Percentiles rank a stretch among this genome's conserved stretches.
These are phyloP conservation scores for Diaporthe batatas DNA, from an alignment of 2,329 filamentous ascomycete species.

Conservation along the genomic window DNA sequence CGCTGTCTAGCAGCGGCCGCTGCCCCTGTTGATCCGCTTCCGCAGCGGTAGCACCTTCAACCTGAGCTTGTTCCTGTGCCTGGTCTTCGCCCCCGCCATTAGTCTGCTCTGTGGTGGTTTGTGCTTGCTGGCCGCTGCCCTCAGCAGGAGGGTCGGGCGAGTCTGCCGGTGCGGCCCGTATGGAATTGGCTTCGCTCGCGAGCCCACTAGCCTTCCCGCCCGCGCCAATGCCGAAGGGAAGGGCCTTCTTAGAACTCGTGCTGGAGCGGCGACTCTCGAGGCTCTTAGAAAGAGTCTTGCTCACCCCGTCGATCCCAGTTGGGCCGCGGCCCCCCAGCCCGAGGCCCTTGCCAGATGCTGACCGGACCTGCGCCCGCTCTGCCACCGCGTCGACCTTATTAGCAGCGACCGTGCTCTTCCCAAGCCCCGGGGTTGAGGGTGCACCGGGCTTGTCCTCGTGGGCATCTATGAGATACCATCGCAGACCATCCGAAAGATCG, in stretches of 20 bases:
- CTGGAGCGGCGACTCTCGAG: slow-evolving; percentile 93
- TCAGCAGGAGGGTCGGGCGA: slow-evolving; percentile 47
- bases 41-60: slow-evolving; percentile 4
- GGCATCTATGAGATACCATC: slow-evolving; percentile 97
- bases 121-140: slow-evolving; percentile 39
- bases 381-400: slow-evolving; percentile 90
- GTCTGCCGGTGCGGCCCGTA: slow-evolving; percentile 62
- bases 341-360: slow-evolving; percentile 57
- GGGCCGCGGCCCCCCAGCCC: slow-evolving; percentile 53
- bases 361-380: slow-evolving; percentile 66
- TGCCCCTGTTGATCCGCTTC: slow-evolving; percentile 42
- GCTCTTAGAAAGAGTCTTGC: slow-evolving; percentile 85
- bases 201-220: slow-evolving; percentile 64
- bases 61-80: neutral
- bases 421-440: slow-evolving; percentile 91
- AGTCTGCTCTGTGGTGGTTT: slow-evolving; percentile 55
- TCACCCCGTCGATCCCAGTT: slow-evolving; percentile 77
- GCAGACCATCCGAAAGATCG: slow-evolving; percentile 91
- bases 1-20: slow-evolving; percentile 43
- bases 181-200: slow-evolving; percentile 71
- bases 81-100: slow-evolving; percentile 29
- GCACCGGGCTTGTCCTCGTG: slow-evolving; percentile 92
- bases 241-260: slow-evolving; percentile 83
- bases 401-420: slow-evolving; percentile 90
- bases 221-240: slow-evolving; percentile 65